phyloP scores from a whole-genome alignment of 164 flowering plant species.

The Santalum album region DNA sequence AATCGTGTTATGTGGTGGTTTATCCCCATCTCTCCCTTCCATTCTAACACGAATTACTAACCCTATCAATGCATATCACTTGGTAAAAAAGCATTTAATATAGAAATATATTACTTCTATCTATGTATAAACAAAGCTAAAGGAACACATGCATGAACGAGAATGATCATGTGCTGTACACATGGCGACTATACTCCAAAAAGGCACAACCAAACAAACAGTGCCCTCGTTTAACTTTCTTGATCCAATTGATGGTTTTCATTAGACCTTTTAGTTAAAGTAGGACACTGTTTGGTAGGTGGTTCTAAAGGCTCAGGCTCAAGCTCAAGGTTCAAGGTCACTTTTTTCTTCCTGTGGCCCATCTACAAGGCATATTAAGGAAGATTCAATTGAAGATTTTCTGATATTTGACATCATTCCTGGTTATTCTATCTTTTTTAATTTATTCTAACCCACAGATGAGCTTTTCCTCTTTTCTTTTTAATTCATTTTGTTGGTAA shows the following conservation, averaged over 20 bases:
- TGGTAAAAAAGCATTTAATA: too few species aligned
- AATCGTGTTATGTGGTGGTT: too few species aligned
- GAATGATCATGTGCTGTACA: background rate
- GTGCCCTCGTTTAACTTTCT: background rate
- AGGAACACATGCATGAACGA: background rate
- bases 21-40: too few species aligned
- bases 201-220: background rate
- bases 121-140: background rate
- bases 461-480: too few species aligned
- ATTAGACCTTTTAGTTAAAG: background rate
- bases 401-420: background rate
- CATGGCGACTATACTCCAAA: background rate
- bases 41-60: too few species aligned
- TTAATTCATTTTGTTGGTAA: too few species aligned
- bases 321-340: too few species aligned
- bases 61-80: too few species aligned
- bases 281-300: background rate
- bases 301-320: background rate
- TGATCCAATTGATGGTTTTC: background rate
- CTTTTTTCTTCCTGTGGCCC: background rate
- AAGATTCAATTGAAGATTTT: background rate
- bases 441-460: too few species aligned
- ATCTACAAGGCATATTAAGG: background rate
- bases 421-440: background rate
- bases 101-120: too few species aligned